phyloP scores from a whole-genome alignment of 2,329 filamentous ascomycete species.

The Camillea tinctor region DNA sequence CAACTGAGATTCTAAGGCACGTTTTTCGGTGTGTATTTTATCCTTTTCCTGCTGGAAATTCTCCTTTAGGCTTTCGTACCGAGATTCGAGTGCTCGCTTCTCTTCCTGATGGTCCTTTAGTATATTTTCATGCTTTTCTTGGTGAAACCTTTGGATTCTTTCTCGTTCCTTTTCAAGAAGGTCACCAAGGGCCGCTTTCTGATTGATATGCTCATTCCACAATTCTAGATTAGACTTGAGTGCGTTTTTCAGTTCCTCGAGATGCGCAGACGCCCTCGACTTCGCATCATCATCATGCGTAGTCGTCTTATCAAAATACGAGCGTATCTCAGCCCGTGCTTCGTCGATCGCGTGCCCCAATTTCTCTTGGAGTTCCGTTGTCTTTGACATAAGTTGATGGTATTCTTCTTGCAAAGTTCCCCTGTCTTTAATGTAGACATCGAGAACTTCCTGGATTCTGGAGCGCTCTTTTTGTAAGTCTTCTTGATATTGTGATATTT shows the following conservation, averaged over 20 bases:
- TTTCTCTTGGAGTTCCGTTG: neutral
- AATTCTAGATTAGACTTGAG: constrained; percentile 1
- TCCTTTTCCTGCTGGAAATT: constrained; percentile 1
- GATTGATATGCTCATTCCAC: constrained; percentile 7
- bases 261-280: neutral
- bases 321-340: neutral
- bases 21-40: neutral
- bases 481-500: neutral
- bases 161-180: neutral
- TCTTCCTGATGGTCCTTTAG: neutral
- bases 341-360: neutral
- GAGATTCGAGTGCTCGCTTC: neutral
- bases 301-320: neutral
- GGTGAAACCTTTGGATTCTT: neutral
- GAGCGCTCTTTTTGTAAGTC: neutral
- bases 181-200: neutral
- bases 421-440: neutral
- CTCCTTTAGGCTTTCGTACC: neutral
- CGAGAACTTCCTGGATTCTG: neutral
- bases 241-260: neutral
- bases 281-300: constrained; percentile 1
- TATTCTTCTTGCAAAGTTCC: neutral
- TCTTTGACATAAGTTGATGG: neutral
- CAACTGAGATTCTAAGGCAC: neutral
- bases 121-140: neutral